These are phyloP conservation scores for Plenodomus tracheiphilus DNA, from an alignment of 2,329 filamentous ascomycete species.

Conservation along the genomic window DNA sequence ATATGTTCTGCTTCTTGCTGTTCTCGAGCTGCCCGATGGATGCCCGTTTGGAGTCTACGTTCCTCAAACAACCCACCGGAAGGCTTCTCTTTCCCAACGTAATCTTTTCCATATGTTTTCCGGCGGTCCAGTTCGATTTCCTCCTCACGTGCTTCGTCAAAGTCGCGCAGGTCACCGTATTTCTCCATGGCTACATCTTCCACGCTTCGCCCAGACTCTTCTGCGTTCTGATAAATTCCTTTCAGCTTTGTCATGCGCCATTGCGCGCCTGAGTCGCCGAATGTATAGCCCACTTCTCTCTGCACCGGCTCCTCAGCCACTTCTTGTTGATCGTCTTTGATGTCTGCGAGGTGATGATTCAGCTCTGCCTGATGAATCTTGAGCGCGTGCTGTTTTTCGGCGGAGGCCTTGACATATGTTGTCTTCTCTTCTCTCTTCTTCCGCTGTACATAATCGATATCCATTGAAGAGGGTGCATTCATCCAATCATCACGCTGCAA, in stretches of 20 bases:
- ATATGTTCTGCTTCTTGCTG: conserved; percentile 35
- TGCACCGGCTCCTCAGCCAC: conserved; percentile 54
- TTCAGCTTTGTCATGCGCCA: conserved; percentile 98
- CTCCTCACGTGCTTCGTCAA: conserved; percentile 92
- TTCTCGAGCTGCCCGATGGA: conserved; percentile 44
- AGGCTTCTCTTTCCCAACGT: conserved; percentile 82
- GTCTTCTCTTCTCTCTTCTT: conserved; percentile 54
- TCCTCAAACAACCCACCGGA: conserved; percentile 84
- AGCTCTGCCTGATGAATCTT: conserved; percentile 80
- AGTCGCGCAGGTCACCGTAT: conserved; percentile 78
- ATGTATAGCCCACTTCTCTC: conserved; percentile 74
- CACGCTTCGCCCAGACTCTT: conserved; percentile 70
- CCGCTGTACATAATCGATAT: conserved; percentile 80
- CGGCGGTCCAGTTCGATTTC: conserved; percentile 85
- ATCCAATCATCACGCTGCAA: conserved; percentile 88
- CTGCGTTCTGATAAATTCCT: conserved; percentile 77
- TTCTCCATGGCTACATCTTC: conserved; percentile 84
- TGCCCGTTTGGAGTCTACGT: conserved; percentile 64
- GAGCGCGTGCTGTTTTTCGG: conserved; percentile 64
- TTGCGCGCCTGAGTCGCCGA: conserved; percentile 85
- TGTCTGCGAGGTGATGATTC: conserved; percentile 69
- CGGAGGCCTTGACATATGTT: conserved; percentile 51
- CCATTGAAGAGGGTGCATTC: conserved; percentile 79
- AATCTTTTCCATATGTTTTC: conserved; percentile 80
- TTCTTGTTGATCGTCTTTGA: conserved; percentile 43